phyloP scores from a whole-genome alignment of 176 grass and related monocot species.

The Triticum aestivum region IWGSC_CS_RefSeq_v2.1 NC_057806.1:549843025-549843524 shows the following conservation, averaged over 20 bases:
- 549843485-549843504: conserved; percentile 26
- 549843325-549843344: conserved; percentile 46
- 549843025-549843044: conserved; percentile 2
- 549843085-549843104: neutral
- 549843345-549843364: conserved; percentile 30
- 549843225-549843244: neutral
- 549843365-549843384: conserved; percentile 31
- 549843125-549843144: neutral
- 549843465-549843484: conserved; percentile 48
- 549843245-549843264: neutral
- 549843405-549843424: conserved; percentile 25
- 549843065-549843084: neutral
- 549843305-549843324: conserved; percentile 39
- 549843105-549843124: neutral
- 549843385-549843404: conserved; percentile 52
- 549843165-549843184: conserved; percentile 19
- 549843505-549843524: conserved; percentile 34
- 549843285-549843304: conserved; percentile 31
- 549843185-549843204: conserved; percentile 50
- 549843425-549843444: conserved; percentile 39
- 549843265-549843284: neutral
- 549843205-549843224: neutral
- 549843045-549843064: neutral
- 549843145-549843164: conserved; percentile 30
- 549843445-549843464: conserved; percentile 23